phyloP scores from a whole-genome alignment of 768 basidiomycete genomes.

The Trametes coccinea region DNA sequence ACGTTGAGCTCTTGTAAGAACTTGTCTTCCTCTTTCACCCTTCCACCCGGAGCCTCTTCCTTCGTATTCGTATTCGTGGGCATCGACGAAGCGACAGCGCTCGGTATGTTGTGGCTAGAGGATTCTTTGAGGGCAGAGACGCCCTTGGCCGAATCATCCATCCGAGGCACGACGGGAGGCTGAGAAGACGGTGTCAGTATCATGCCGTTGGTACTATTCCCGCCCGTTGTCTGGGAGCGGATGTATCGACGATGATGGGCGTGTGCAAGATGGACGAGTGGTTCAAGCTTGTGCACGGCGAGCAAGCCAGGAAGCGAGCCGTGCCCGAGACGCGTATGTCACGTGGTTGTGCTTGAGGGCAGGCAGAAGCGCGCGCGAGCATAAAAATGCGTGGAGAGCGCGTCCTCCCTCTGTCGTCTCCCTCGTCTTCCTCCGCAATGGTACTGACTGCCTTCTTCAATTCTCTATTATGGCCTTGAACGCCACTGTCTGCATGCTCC shows the following conservation, averaged over 20 bases:
- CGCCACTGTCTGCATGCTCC: no score
- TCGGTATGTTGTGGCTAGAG: conserved; percentile 11
- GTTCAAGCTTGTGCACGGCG: not conserved
- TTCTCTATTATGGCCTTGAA: no score
- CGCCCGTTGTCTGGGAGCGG: not conserved
- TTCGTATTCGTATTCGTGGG: not conserved
- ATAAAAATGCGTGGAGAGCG: no score
- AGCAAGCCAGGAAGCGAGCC: not conserved
- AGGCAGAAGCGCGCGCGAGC: conserved; percentile 1
- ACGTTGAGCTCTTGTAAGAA: conserved; percentile 20
- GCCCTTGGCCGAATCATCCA: not conserved
- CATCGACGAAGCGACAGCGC: no score
- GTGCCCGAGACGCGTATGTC: not conserved
- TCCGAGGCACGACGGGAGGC: conserved; percentile 4
- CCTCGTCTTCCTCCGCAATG: no score
- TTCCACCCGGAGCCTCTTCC: not conserved
- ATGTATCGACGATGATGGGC: not conserved
- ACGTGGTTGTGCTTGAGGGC: conserved; percentile 17
- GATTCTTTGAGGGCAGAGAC: conserved; percentile 1
- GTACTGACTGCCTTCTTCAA: no score
- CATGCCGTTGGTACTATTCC: not conserved
- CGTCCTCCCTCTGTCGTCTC: no score
- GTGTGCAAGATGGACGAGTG: not conserved
- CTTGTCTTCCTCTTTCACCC: conserved; percentile 8
- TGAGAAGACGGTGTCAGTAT: conserved; percentile 3